These are phyloP conservation scores for Periconia digitata DNA, from an alignment of 2,329 filamentous ascomycete genomes.

Conservation along the genomic window DNA sequence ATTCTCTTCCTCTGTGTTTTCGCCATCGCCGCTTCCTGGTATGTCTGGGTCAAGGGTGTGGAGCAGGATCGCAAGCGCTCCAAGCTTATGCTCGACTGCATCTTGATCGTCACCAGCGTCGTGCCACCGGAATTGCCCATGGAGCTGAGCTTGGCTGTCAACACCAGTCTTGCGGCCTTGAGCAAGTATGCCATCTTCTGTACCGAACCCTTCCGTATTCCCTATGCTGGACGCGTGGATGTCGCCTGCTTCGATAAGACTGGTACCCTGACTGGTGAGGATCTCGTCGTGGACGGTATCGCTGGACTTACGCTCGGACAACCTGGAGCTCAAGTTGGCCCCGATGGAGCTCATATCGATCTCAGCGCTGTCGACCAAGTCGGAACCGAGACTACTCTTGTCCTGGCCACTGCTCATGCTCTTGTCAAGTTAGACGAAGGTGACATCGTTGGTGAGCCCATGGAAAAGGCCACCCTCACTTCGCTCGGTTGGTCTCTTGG, in stretches of 20 bases:
- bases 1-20: conserved; percentile 96
- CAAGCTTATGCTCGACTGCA: conserved; percentile 93
- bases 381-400: conserved; percentile 81
- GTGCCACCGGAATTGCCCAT: conserved; percentile 98
- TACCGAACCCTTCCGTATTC: conserved; percentile 97
- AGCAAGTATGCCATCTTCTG: conserved; percentile 98
- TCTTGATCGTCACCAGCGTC: conserved; percentile 96
- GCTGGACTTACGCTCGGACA: conserved; percentile 80
- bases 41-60: conserved; percentile 97
- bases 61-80: conserved; percentile 92
- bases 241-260: conserved; percentile 99
- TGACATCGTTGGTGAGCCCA: conserved; percentile 95
- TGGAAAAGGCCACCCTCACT: conserved; percentile 93
- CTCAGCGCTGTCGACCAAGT: conserved; percentile 72
- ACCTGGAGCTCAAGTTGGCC: conserved; percentile 65
- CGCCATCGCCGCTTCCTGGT: conserved; percentile 96
- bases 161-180: conserved; percentile 91
- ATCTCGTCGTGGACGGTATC: conserved; percentile 95
- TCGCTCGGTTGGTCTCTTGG: conserved; percentile 94
- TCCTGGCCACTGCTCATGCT: conserved; percentile 92
- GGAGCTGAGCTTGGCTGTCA: conserved; percentile 96
- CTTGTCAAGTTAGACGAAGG: conserved; percentile 96
- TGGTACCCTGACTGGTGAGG: conserved; percentile 92
- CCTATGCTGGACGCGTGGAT: conserved; percentile 92
- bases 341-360: conserved; percentile 79